Evolutionary conservation across 2,329 filamentous ascomycete genomes (phyloP), one percentile per base, ranked within the genome.

Genomic region (Botrytis aclada): DNA sequence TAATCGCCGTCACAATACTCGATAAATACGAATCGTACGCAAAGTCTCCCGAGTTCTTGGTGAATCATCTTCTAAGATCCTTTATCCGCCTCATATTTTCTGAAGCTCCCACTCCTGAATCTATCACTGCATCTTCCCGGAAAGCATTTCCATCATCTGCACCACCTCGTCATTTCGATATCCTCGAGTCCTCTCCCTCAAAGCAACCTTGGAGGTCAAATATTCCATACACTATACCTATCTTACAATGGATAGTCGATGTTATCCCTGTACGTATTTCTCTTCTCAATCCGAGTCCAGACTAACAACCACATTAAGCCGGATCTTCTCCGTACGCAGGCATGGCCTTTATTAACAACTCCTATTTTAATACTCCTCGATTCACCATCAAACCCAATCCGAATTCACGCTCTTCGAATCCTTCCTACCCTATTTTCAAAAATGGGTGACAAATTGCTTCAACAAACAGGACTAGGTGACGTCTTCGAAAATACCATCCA

Each of bases 291-390:
- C 37, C 47, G 10, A 56, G 5, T 66, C 45, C 14, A 67, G 43
- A 37, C 70, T 72, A 67, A 72, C 63, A 22, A 4, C 9, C 1
- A 20, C n/a, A 22, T 7, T 34, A 63, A 67, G 63, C 1, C 29
- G 8, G 37, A 47, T 16, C 34, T 73, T 47, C 71, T 70, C 39
- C 72, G 47, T 16, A 82, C 86, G 75, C 80, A 84, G 18, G 83
- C 89, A 77, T 95, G 92, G 91, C 88, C 89, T 4, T 83, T 93
- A 12, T 88, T 92, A 73, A 86, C 90, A 2, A 93, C 93, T 1
- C 89, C 91, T 0, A 83, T 95, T 5, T 84, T 95, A 8, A 88
- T 89, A 0, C 85, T 95, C 7, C 82, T 90, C 41, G 92, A 95
- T 79, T 91, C 93, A 76, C 84, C 84, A 0, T 75, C 80, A 3